A percentile compares a stretch with the other conserved stretches of the same genome.
phyloP scores from a whole-genome alignment of 768 basidiomycete genomes.

The Amanita fuliginea region DNA sequence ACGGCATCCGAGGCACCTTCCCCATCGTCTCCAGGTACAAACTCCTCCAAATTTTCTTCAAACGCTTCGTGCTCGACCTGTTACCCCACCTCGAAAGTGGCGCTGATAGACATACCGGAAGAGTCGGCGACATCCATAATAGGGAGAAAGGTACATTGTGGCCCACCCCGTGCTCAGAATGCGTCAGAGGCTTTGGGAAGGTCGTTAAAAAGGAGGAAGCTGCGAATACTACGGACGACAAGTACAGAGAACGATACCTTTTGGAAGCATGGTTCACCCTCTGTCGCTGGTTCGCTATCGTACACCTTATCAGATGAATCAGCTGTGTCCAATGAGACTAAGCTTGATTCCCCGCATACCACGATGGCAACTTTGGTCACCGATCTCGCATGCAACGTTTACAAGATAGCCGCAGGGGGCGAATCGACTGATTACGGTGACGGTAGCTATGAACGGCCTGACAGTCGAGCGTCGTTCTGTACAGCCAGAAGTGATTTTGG shows the following conservation, averaged over 20 bases:
- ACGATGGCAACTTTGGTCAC: background rate
- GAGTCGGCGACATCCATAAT: background rate
- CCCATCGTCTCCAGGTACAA: background rate
- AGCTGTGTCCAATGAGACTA: background rate
- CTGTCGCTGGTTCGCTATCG: background rate
- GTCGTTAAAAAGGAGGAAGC: constrained; percentile 19
- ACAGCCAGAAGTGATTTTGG: constrained; percentile 24
- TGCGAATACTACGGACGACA: constrained; percentile 23
- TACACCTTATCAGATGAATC: constrained; percentile 8
- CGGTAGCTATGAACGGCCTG: constrained; percentile 15
- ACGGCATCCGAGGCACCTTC: background rate
- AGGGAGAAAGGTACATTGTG: background rate
- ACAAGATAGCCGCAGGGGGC: background rate
- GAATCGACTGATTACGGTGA: background rate
- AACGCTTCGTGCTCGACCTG: background rate
- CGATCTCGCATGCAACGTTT: background rate
- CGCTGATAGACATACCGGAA: constrained; percentile 4
- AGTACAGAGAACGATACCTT: constrained; percentile 26
- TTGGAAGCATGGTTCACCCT: constrained; percentile 10
- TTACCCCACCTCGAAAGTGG: background rate
- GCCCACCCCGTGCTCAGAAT: constrained; percentile 4
- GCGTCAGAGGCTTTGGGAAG: background rate
- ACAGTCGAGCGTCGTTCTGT: constrained; percentile 22
- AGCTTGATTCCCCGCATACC: background rate
- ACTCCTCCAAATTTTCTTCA: background rate